Evolutionary conservation across 140 eudicot genomes (phyloP), one percentile per base, ranked within the genome.

Genomic region (Senecio squalidus): DNA sequence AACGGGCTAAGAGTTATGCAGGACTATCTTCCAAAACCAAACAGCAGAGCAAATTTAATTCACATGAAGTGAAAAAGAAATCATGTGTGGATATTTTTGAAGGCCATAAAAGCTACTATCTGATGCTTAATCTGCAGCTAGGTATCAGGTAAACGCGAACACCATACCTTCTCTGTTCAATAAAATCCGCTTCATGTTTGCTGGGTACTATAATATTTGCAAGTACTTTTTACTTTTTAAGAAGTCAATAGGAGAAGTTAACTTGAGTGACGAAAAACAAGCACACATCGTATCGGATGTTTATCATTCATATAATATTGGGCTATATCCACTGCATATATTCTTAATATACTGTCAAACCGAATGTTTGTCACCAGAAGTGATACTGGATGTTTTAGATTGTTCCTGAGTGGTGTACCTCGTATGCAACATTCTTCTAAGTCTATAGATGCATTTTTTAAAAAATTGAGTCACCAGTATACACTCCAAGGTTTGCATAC

Each of bases 91-190:
- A 73, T 48, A 75, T 84, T 55, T 82, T 74, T 74, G 69, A 73
- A 74, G 89, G 94, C 60, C 85, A 72, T 43, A 85, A 72, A 69
- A 88, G 99, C 84, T 83, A 84, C 67, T 87, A 23, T 71, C 66
- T 92, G 78, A 92, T 79, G 99, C 96, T 92, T 66, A 92, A 86
- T 78, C 76, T 92, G 74, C 99, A 92, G 67, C 85, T 88, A 58
- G 99, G 99, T 67, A 92, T 92, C 79, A 87, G 96, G 98, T 87
- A 82, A 72, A 55, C 43, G 55, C 20, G 21, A 14, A 65, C 24
- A 18, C 20, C 27, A 34, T 68, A 25, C 16, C 44, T 39, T 54
- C 5, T 28, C 33, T 54, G 63, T 9, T 45, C 66, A 14, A 3
- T 45, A 6, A 48, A 31, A 24, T 33, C 29, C 17, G 21, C 30